These are phyloP conservation scores for Penicillium samsonianum DNA, from an alignment of 495 filamentous ascomycete species.

Conservation along the genomic window DNA sequence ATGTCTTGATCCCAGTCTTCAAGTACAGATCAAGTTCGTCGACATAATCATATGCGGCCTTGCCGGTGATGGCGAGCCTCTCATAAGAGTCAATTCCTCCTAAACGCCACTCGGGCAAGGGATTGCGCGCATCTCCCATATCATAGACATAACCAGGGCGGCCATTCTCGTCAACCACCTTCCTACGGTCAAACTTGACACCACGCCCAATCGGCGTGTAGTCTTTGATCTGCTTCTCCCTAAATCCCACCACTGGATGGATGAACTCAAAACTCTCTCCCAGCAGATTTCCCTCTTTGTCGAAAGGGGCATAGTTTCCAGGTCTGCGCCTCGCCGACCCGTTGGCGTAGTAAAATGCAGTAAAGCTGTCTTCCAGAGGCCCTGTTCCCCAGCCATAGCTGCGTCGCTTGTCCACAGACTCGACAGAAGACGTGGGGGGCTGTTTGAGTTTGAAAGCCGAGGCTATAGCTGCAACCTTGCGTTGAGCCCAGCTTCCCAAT, in stretches of 20 bases:
- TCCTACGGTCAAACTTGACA: slow-evolving; percentile 12
- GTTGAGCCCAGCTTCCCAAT: slow-evolving; percentile 10
- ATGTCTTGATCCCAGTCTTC: slow-evolving; percentile 17
- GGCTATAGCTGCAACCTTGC: neutral
- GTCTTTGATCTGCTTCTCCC: slow-evolving; percentile 12
- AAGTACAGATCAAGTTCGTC: slow-evolving; percentile 23
- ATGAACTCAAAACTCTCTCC: slow-evolving; percentile 21
- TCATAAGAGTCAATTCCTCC: slow-evolving; percentile 27
- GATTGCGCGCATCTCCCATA: slow-evolving; percentile 7
- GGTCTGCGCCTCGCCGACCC: slow-evolving; percentile 21
- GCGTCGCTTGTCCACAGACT: slow-evolving; percentile 3
- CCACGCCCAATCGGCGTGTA: slow-evolving; percentile 18
- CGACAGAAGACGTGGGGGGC: neutral
- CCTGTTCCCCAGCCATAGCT: slow-evolving; percentile 25
- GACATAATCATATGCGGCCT: slow-evolving; percentile 23
- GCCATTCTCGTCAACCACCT: slow-evolving; percentile 10
- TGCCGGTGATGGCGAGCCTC: slow-evolving; percentile 21
- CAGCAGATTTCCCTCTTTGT: slow-evolving; percentile 9
- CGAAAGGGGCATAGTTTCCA: slow-evolving; percentile 10
- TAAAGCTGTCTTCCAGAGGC: slow-evolving; percentile 20
- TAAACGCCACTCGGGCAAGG: slow-evolving; percentile 24
- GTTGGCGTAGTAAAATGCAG: slow-evolving; percentile 25
- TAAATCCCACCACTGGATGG: slow-evolving; percentile 25
- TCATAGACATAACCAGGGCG: slow-evolving; percentile 17
- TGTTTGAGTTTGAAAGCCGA: slow-evolving; percentile 8